Conservation (phyloP, 2,329 filamentous ascomycete species). For the Cladosporium oxysporum region DNA sequence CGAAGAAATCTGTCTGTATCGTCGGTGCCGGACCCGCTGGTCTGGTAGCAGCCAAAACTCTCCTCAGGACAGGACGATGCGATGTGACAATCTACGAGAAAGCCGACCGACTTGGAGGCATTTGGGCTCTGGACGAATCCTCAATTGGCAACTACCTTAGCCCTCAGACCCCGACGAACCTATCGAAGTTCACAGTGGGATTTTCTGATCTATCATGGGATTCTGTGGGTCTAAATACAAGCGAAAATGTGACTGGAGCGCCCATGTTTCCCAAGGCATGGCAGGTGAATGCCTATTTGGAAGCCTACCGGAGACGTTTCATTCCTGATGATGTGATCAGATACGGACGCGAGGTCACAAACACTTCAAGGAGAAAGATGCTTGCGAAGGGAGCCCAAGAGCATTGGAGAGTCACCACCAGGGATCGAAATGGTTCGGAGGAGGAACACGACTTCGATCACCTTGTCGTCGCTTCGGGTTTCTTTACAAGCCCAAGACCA, state of each 20-base stretch:
- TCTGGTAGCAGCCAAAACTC: conserved; percentile 60
- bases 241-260: neutral
- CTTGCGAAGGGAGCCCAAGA: conserved; percentile 13
- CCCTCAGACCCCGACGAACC: conserved; percentile 62
- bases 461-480: conserved; percentile 72
- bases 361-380: conserved; percentile 14
- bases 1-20: conserved; percentile 37
- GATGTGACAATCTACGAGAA: conserved; percentile 71
- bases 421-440: conserved; percentile 25
- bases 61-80: conserved; percentile 63
- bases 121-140: conserved; percentile 63
- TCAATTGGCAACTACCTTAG: conserved; percentile 61
- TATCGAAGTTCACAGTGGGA: conserved; percentile 72
- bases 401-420: conserved; percentile 29
- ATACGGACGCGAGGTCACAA: conserved; percentile 35
- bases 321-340: conserved; percentile 53
- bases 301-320: conserved; percentile 64
- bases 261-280: conserved; percentile 74
- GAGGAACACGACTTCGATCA: conserved; percentile 60
- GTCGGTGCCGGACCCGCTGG: conserved; percentile 49
- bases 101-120: conserved; percentile 66
- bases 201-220: conserved; percentile 70
- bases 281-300: conserved; percentile 73
- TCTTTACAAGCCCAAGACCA: conserved; percentile 67
- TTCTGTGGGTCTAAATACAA: conserved; percentile 38